Percentiles rank a stretch among this genome's conserved stretches.
Conservation (phyloP, 768 basidiomycete species). For the Psilocybe sp. region DNA sequence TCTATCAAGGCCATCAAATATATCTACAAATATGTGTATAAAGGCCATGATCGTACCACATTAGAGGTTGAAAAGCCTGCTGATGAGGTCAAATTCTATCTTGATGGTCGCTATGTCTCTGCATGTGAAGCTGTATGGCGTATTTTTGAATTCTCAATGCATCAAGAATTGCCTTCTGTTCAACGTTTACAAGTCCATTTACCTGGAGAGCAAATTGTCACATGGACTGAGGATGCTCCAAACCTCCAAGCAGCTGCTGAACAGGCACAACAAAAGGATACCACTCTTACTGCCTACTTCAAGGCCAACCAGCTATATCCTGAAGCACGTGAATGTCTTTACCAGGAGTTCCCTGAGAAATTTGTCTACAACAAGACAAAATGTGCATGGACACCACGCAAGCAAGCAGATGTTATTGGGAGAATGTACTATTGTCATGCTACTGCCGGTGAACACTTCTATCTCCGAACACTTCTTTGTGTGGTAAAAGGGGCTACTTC, state of each 20-base stretch:
- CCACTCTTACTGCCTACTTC: slow-evolving; percentile 30
- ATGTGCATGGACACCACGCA: slow-evolving; percentile 24
- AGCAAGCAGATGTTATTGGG: slow-evolving; percentile 33
- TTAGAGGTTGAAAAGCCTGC: slow-evolving; percentile 27
- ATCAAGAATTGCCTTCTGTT: slow-evolving; percentile 34
- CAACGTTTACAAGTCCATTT: slow-evolving; percentile 40
- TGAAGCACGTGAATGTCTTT: slow-evolving; percentile 15
- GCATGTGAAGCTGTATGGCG: slow-evolving; percentile 31
- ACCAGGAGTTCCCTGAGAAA: slow-evolving; percentile 35
- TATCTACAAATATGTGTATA: slow-evolving; percentile 45
- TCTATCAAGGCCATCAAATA: slow-evolving; percentile 42
- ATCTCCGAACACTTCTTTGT: slow-evolving; percentile 37
- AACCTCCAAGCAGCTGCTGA: slow-evolving; percentile 16
- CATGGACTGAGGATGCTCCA: slow-evolving; percentile 23
- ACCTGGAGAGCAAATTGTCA: slow-evolving; percentile 32
- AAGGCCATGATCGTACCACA: slow-evolving; percentile 41
- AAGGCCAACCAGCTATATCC: slow-evolving; percentile 24
- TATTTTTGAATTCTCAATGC: slow-evolving; percentile 28
- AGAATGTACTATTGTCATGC: slow-evolving; percentile 39
- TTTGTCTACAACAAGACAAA: slow-evolving; percentile 10
- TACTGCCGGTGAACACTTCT: slow-evolving; percentile 35
- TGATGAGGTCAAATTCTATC: slow-evolving; percentile 32
- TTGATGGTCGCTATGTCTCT: slow-evolving; percentile 33
- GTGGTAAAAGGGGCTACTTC: slow-evolving; percentile 32
- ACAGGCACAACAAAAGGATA: slow-evolving; percentile 11